Conservation (phyloP, 257 asterid genomes). For the Ophiorrhiza pumila region DNA sequence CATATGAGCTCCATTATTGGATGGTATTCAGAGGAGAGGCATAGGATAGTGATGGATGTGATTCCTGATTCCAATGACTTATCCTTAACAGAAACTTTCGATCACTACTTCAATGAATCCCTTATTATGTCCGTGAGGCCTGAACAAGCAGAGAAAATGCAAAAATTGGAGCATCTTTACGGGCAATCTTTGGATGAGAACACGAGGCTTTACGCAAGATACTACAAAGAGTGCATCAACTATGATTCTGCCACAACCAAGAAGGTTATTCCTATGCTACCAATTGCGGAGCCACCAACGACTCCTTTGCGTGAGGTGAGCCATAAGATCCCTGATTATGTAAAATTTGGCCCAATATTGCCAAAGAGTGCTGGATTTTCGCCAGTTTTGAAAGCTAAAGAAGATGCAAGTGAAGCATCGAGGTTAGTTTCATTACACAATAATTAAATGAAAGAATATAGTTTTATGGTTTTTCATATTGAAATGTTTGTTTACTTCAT, state of each 20-base stretch:
- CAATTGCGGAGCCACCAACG: conserved; percentile 82
- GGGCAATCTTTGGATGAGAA: conserved; percentile 72
- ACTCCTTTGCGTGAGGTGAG: conserved; percentile 66
- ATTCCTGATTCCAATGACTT: conserved; percentile 64
- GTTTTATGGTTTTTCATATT: neutral
- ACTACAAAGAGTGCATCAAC: conserved; percentile 64
- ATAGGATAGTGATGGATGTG: conserved; percentile 61
- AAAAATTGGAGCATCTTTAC: conserved; percentile 51
- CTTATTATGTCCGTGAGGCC: conserved; percentile 69
- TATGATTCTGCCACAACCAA: conserved; percentile 54
- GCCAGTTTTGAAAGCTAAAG: conserved; percentile 36
- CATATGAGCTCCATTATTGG: conserved; percentile 72
- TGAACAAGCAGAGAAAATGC: conserved; percentile 72
- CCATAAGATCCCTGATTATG: conserved; percentile 62
- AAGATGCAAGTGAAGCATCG: conserved; percentile 28
- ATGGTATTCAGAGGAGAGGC: conserved; percentile 75
- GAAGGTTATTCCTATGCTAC: conserved; percentile 65
- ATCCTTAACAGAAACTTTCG: conserved; percentile 63
- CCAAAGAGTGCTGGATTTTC: conserved; percentile 82
- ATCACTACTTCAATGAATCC: conserved; percentile 56
- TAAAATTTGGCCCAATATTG: conserved; percentile 75
- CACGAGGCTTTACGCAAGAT: conserved; percentile 65
- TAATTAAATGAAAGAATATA: neutral
- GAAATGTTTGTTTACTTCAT: neutral
- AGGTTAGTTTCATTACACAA: conserved; percentile 28